Percentiles rank a stretch among this genome's conserved stretches.
phyloP scores from a whole-genome alignment of 352 stramenopile genomes.

The Peronosclerospora sorghi region DNA sequence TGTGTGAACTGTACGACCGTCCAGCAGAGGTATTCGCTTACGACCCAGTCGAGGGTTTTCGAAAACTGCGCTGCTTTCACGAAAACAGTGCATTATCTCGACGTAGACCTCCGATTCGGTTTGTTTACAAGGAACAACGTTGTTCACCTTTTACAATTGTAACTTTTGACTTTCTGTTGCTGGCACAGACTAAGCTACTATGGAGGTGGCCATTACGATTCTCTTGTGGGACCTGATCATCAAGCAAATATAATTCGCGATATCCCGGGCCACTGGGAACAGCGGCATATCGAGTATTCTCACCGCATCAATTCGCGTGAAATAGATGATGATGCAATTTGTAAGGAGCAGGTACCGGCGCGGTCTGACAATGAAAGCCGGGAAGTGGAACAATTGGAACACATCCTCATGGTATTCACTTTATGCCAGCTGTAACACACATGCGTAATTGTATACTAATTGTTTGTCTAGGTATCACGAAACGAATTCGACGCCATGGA shows the following conservation, averaged over 20 bases:
- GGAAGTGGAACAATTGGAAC: conserved; percentile 61
- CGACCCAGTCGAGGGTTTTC: conserved; percentile 50
- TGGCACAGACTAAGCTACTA: conserved; percentile 81
- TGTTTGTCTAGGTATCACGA: conserved; percentile 37
- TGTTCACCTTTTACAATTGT: conserved; percentile 1
- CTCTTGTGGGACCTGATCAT: conserved; percentile 54
- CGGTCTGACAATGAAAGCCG: conserved; percentile 37
- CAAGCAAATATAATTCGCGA: conserved; percentile 47
- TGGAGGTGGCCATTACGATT: conserved; percentile 87
- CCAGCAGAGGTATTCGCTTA: conserved; percentile 87
- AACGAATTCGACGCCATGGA: conserved; percentile 72
- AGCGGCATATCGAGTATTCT: conserved; percentile 53
- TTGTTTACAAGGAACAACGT: background rate
- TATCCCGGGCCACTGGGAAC: conserved; percentile 51
- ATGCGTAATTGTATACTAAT: background rate
- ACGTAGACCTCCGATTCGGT: conserved; percentile 63
- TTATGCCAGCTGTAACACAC: background rate
- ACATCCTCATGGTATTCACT: conserved; percentile 46
- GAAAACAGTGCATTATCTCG: conserved; percentile 50
- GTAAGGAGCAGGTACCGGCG: conserved; percentile 20
- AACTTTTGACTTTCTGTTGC: background rate
- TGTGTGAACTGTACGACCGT: conserved; percentile 91
- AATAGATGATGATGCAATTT: conserved; percentile 11
- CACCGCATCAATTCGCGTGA: conserved; percentile 58
- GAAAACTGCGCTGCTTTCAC: conserved; percentile 84